Conservation (phyloP, 192 early-diverging fungal species). For the Mortierella claussenii region DNA sequence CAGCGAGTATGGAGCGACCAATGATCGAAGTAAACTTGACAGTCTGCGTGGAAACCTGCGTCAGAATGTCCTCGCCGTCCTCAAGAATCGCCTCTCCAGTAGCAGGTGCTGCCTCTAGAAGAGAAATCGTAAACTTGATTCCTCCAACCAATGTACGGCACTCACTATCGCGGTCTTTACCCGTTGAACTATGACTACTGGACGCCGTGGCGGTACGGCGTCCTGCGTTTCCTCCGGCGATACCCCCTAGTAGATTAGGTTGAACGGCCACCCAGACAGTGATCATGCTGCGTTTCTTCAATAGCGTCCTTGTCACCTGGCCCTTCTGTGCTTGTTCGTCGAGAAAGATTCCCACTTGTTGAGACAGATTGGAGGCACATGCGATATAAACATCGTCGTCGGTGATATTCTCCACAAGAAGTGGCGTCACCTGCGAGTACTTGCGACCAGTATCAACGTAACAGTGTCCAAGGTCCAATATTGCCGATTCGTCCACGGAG, state of each 20-base stretch:
- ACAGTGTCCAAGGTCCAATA: constrained; percentile 82
- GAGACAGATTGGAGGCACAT: constrained; percentile 80
- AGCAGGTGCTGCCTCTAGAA: constrained; percentile 50
- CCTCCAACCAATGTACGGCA: constrained; percentile 83
- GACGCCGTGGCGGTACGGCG: constrained; percentile 7
- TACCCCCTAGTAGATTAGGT: constrained; percentile 66
- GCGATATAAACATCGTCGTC: constrained; percentile 75
- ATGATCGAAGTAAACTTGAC: constrained; percentile 84
- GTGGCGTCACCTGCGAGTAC: constrained; percentile 77
- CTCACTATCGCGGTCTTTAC: constrained; percentile 53
- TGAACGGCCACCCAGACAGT: constrained; percentile 85
- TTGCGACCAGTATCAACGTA: constrained; percentile 80
- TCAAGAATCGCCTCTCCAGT: background rate
- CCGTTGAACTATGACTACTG: constrained; percentile 3
- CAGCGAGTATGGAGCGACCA: constrained; percentile 78
- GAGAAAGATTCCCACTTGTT: constrained; percentile 82
- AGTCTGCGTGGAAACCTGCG: constrained; percentile 74
- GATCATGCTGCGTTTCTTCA: constrained; percentile 59
- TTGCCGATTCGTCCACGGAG: constrained; percentile 62
- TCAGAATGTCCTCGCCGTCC: constrained; percentile 38
- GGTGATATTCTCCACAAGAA: constrained; percentile 77
- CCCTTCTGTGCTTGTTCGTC: constrained; percentile 65
- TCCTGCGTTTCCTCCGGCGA: constrained; percentile 38
- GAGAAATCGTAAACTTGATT: constrained; percentile 75
- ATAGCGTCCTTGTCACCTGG: constrained; percentile 61